Base-by-base conservation (phyloP, 495 filamentous ascomycete species). In the Talaromyces liani region DNA sequence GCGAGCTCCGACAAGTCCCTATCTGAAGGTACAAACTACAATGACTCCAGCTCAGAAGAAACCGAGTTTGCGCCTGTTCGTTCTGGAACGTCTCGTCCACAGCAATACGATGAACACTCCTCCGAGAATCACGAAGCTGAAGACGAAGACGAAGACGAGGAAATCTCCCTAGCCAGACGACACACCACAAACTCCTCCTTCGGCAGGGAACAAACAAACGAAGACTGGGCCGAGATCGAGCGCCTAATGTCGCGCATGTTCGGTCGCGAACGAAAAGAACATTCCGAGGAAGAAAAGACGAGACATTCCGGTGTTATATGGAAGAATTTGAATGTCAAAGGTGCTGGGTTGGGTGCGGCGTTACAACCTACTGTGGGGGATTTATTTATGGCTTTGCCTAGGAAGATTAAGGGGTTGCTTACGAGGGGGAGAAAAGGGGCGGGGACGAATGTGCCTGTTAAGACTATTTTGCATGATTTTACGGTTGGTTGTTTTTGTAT, bases 301-400 rank as follows among this genome's bases (percentile, higher is more conserved):
- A 73, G 83, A 36, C 79, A 83, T 66, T 72, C 82, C 4, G 85
- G 86, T 29, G 79, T 87, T 34, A 79, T 83, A 14, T 88, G 84
- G 83, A 84, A 76, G 63, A 76, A 83, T 59, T 69, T 88, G 12
- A 88, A 83, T 0, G 87, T 91, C 27, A 86, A 85, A 66, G 88
- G 88, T 0, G 77, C 84, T 65, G 87, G 88, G 2, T 71, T 89
- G 7, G 88, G 88, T 14, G 86, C 88, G 33, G 82, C 82, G 1
- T 71, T 91, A 18, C 87, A 90, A 64, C 85, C 85, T 6, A 85
- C 82, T 0, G 82, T 87, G 55, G 82, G 84, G 16, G 88, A 89
- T 64, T 70, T 89, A 9, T 84, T 88, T 65, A 68, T 90, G 16
- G 84, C 73, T 2, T 59, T 87, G 7, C 82, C 86, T 0, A 72